phyloP scores from a whole-genome alignment of 1,284 basidiomycete species.

The Meira nashicola region DNA sequence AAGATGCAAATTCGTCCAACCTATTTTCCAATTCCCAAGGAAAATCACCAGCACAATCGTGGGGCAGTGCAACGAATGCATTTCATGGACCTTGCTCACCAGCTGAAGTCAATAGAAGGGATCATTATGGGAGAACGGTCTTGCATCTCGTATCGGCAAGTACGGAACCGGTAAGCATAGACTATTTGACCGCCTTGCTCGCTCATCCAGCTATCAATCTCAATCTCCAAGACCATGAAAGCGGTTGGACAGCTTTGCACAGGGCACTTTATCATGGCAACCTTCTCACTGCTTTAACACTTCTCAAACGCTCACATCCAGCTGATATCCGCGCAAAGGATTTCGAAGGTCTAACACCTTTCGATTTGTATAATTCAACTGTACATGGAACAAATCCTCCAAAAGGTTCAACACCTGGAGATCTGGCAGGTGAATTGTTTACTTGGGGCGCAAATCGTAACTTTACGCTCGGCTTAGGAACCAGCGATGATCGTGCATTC shows the following conservation, averaged over 20 bases:
- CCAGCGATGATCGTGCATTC: slow-evolving; percentile 70
- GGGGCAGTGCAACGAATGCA: background rate
- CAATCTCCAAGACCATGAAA: slow-evolving; percentile 67
- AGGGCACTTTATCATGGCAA: slow-evolving; percentile 84
- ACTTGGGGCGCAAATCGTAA: slow-evolving; percentile 84
- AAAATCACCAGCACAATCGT: slow-evolving; percentile 14
- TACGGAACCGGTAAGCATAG: slow-evolving; percentile 62
- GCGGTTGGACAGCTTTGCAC: slow-evolving; percentile 79
- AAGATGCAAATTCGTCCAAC: background rate
- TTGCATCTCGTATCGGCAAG: slow-evolving; percentile 74
- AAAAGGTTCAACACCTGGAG: slow-evolving; percentile 57
- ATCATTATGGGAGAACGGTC: slow-evolving; percentile 70
- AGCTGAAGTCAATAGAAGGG: slow-evolving; percentile 68
- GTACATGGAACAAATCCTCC: slow-evolving; percentile 54
- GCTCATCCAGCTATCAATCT: slow-evolving; percentile 72
- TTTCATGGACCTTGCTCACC: slow-evolving; percentile 37
- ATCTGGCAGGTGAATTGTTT: slow-evolving; percentile 60
- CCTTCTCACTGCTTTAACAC: slow-evolving; percentile 68
- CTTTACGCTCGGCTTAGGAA: slow-evolving; percentile 68
- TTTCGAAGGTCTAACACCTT: slow-evolving; percentile 81
- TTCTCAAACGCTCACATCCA: slow-evolving; percentile 61
- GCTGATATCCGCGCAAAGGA: slow-evolving; percentile 72
- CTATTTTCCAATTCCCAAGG: slow-evolving; percentile 4
- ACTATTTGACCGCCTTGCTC: slow-evolving; percentile 77
- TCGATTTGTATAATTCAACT: slow-evolving; percentile 77